Conservation (phyloP, 176 grass and related monocot genomes). For the Ananas comosus region DNA sequence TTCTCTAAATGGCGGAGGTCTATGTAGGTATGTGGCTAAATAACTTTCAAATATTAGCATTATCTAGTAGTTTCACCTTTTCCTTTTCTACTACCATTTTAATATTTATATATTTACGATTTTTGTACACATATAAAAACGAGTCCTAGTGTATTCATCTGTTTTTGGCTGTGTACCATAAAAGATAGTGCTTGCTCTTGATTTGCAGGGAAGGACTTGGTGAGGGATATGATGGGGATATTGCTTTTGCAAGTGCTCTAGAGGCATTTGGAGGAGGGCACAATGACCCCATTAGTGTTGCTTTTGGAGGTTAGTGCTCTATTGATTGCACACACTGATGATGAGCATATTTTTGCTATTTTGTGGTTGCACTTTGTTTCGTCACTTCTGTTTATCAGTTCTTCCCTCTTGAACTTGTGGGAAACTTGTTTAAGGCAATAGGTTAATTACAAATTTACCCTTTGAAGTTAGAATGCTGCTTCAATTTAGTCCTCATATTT, state of each 20-base stretch:
- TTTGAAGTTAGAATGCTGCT: no score
- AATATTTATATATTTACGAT: neutral
- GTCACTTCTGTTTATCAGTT: no score
- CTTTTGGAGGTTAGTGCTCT: constrained; percentile 76
- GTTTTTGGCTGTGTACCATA: neutral
- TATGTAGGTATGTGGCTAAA: no score
- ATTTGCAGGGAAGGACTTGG: constrained; percentile 75
- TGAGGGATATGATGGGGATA: constrained; percentile 93
- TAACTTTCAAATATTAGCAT: no score
- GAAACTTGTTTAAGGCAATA: neutral
- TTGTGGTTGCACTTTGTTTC: no score
- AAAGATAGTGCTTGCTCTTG: neutral
- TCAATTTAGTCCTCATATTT: no score
- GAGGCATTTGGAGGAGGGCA: constrained; percentile 89
- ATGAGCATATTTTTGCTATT: no score
- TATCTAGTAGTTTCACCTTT: no score
- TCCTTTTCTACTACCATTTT: neutral
- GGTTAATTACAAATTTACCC: neutral
- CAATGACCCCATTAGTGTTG: constrained; percentile 91
- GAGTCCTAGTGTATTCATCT: constrained; percentile 4
- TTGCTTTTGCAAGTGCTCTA: constrained; percentile 78
- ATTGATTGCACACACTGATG: neutral
- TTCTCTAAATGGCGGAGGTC: no score
- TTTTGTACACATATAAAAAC: neutral
- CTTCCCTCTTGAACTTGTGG: neutral